Evolutionary conservation across 257 asterid species (phyloP).

Genomic region (Solanum pinnatisectum): DNA sequence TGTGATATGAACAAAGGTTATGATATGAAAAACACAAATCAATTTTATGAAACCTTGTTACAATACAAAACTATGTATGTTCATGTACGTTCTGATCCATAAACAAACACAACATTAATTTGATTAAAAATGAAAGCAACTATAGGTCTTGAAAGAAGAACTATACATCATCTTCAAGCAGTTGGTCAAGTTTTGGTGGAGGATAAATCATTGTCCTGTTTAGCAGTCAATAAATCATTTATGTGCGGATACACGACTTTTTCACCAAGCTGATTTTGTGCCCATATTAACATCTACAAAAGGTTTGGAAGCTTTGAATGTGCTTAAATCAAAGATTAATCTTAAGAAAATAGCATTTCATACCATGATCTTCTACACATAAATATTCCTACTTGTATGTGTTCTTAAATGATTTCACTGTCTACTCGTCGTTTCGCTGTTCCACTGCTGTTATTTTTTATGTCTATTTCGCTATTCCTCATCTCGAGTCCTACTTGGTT

Average conservation of each 20-base stretch:
- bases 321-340: slow-evolving; percentile 7
- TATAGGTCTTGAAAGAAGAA: not conserved
- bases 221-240: slow-evolving; percentile 50
- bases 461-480: too few species aligned
- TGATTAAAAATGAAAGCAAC: not conserved
- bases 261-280: slow-evolving; percentile 62
- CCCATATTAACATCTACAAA: slow-evolving; percentile 74
- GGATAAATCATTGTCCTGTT: slow-evolving; percentile 49
- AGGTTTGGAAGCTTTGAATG: slow-evolving; percentile 90
- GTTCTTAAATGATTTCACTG: too few species aligned
- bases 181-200: not conserved
- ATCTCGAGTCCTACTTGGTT: too few species aligned
- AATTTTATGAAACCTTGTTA: not conserved
- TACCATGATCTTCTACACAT: not conserved
- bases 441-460: too few species aligned
- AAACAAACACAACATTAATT: not conserved
- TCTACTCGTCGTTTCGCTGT: too few species aligned
- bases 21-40: not conserved
- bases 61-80: not conserved
- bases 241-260: slow-evolving; percentile 76
- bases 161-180: not conserved
- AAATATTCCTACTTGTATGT: not conserved
- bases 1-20: too few species aligned
- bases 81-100: not conserved
- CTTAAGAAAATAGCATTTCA: not conserved